Evolutionary conservation across 805 yeast species (phyloP).

Genomic region (Pichia gijzeniarum): DNA sequence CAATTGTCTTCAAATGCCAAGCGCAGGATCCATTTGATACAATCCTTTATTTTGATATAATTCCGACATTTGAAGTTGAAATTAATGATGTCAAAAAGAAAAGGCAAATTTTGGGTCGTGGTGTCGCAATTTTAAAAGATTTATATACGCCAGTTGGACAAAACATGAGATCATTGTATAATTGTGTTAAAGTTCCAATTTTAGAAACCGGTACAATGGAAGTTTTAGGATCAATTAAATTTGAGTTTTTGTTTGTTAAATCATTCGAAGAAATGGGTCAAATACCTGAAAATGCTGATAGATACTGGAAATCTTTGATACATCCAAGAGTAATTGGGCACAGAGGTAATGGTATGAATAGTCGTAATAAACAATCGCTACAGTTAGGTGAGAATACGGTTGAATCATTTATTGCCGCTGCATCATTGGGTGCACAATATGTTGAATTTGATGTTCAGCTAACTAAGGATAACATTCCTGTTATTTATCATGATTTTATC

Average conservation of each 20-base stretch:
- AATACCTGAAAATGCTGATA: slow-evolving; percentile 59
- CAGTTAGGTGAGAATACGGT: slow-evolving; percentile 95
- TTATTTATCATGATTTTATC: slow-evolving; percentile 87
- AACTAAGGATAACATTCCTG: slow-evolving; percentile 87
- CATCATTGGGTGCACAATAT: slow-evolving; percentile 91
- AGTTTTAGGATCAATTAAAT: slow-evolving; percentile 68
- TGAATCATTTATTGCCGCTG: slow-evolving; percentile 93
- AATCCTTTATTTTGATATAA: slow-evolving; percentile 70
- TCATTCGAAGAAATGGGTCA: slow-evolving; percentile 69
- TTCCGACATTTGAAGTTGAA: slow-evolving; percentile 68
- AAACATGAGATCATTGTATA: slow-evolving; percentile 59
- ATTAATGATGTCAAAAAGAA: slow-evolving; percentile 16
- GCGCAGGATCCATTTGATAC: slow-evolving; percentile 44
- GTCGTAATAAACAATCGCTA: slow-evolving; percentile 60
- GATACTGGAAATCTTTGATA: slow-evolving; percentile 87
- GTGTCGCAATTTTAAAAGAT: slow-evolving; percentile 63
- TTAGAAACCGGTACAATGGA: slow-evolving; percentile 66
- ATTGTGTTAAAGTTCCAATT: slow-evolving; percentile 65
- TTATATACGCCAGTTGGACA: slow-evolving; percentile 63
- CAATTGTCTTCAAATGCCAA: slow-evolving; percentile 62
- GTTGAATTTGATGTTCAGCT: slow-evolving; percentile 96
- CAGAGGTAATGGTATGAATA: slow-evolving; percentile 89
- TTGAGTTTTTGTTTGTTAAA: slow-evolving; percentile 64
- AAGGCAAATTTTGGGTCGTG: slow-evolving; percentile 65
- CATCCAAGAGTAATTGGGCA: slow-evolving; percentile 93